These are phyloP conservation scores for Pseudonitzschia multiseries DNA, from an alignment of 108 stramenopile species.

Conservation along the genomic window DNA sequence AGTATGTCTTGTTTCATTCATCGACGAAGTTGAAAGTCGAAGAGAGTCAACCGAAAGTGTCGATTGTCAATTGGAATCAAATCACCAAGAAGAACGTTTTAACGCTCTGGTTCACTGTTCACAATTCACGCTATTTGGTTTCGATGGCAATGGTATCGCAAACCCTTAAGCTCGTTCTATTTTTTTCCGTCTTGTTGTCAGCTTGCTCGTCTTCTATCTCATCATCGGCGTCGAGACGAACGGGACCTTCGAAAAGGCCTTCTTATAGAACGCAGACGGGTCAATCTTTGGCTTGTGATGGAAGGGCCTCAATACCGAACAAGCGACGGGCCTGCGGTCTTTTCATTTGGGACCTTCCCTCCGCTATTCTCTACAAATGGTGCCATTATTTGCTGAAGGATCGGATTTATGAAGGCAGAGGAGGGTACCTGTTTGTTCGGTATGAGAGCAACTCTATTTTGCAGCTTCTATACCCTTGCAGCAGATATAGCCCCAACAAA, in stretches of 20 bases:
- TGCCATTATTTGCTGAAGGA: conserved; percentile 46
- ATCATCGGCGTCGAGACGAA: neutral
- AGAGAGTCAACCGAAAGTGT: no score
- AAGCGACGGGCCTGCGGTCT: conserved; percentile 16
- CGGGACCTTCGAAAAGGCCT: neutral
- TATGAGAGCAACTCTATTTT: conserved; percentile 45
- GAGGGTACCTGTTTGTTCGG: conserved; percentile 48
- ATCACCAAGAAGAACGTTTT: no score
- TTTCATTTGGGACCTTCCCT: conserved; percentile 31
- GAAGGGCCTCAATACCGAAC: conserved; percentile 15
- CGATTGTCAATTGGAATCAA: neutral
- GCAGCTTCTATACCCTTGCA: conserved; percentile 44
- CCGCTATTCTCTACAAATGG: conserved; percentile 44
- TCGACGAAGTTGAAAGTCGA: no score
- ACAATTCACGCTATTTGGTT: neutral
- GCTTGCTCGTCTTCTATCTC: conserved; percentile 2
- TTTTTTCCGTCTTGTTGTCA: neutral
- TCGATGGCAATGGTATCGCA: neutral
- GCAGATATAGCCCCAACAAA: conserved; percentile 43
- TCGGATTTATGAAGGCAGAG: conserved; percentile 48
- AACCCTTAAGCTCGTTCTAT: neutral
- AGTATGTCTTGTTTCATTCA: no score
- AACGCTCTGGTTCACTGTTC: no score
- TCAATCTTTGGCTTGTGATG: conserved; percentile 12
- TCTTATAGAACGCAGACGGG: neutral